phyloP scores from a whole-genome alignment of 83 land plant genomes.

The Thuja plicata region DNA sequence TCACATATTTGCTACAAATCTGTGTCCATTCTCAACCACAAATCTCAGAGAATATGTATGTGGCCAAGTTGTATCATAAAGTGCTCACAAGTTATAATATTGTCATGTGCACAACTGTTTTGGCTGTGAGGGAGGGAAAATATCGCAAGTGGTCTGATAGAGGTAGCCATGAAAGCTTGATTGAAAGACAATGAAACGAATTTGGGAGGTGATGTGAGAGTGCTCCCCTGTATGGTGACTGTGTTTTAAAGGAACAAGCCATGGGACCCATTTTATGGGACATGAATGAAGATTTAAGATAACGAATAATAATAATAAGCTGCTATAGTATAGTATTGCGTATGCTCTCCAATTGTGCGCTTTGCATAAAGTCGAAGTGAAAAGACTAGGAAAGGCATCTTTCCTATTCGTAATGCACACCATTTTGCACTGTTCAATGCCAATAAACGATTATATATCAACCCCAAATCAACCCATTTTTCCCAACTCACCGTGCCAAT shows the following conservation, averaged over 20 bases:
- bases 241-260: neutral
- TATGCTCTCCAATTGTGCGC: conserved; percentile 9
- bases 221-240: neutral
- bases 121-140: too few species aligned
- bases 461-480: neutral
- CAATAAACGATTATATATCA: neutral
- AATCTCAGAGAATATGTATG: too few species aligned
- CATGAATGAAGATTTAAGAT: neutral
- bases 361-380: conserved; percentile 1
- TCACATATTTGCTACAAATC: too few species aligned
- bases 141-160: too few species aligned
- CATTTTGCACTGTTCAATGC: neutral
- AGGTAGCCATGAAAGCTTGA: too few species aligned
- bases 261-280: neutral
- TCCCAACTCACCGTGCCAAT: neutral
- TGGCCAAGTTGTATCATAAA: too few species aligned
- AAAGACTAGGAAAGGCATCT: neutral
- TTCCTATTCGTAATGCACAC: neutral
- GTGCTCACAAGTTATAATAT: too few species aligned
- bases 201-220: neutral
- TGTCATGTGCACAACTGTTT: too few species aligned
- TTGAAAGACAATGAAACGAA: neutral
- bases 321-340: neutral
- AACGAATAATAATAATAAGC: too few species aligned
- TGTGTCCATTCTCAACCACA: too few species aligned